Percentiles rank a stretch among this genome's conserved stretches.
These are phyloP conservation scores for Fusarium poae DNA, from an alignment of 2,329 filamentous ascomycete species.

Conservation along the genomic window DNA sequence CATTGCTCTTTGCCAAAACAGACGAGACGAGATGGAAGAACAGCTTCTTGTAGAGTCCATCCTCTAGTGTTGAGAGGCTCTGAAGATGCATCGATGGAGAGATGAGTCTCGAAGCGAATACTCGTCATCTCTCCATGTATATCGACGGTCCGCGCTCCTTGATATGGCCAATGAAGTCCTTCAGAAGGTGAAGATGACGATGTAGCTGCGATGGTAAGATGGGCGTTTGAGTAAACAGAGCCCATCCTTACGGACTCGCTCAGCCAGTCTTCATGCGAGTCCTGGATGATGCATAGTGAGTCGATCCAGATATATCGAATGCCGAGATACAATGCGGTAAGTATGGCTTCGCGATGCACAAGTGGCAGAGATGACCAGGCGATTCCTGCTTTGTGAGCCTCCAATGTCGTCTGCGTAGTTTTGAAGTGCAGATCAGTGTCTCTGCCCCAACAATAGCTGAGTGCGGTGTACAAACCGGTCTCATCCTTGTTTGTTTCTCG, in stretches of 20 bases:
- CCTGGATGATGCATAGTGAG: conserved; percentile 17
- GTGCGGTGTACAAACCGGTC: not conserved
- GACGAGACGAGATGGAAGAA: not conserved
- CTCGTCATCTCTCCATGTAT: not conserved
- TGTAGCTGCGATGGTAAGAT: conserved; percentile 2
- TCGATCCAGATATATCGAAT: conserved; percentile 21
- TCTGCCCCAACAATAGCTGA: conserved; percentile 25
- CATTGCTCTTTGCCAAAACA: conserved; percentile 15
- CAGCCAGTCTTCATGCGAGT: conserved; percentile 22
- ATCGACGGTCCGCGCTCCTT: not conserved
- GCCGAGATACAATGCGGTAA: not conserved
- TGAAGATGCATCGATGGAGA: not conserved
- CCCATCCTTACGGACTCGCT: conserved; percentile 7
- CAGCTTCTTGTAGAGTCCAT: conserved; percentile 15
- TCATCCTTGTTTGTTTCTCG: not conserved
- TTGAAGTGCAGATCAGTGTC: conserved; percentile 4
- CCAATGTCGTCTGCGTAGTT: not conserved
- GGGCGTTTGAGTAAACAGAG: not conserved
- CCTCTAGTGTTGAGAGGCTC: conserved; percentile 12
- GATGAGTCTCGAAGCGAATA: conserved; percentile 3
- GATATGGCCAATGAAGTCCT: conserved; percentile 10
- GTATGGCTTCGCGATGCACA: not conserved
- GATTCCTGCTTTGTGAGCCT: not conserved
- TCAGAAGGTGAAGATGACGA: not conserved
- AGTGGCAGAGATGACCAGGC: not conserved